Base-by-base conservation (phyloP, 371 early-diverging fungal genomes). In the Mucor sp. region DNA sequence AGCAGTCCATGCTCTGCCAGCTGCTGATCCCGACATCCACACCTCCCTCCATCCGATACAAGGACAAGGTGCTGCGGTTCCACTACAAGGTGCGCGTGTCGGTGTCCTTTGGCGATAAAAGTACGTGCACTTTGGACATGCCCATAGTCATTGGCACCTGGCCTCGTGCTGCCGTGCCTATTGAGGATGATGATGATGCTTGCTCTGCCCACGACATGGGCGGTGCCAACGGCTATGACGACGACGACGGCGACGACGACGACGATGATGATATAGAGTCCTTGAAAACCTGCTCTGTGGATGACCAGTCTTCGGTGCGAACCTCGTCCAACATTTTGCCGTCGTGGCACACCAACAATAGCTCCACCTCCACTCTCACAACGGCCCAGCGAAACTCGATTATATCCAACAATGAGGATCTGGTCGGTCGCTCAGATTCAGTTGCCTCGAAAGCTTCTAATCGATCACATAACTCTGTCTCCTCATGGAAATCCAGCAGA, bases 111-210 rank as follows among this genome's bases (percentile, higher is more conserved):
- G 56, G 60, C 0, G 55, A 63, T 0, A 65, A 67, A 23, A 35
- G 62, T 7, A 64, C 57, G 2, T 65, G 55, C 32, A 50, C 37
- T 9, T 28, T 79, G 12, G 83, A 82, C 44, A 55, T 83, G 44
- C 83, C 83, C 8, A 75, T 83, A 61, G 70, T 77, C 7, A 60
- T 83, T 14, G 83, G 83, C 30, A 83, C 83, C 6, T 83, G 79
- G 78, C 83, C 83, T 47, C 77, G 75, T 35, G 80, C 83, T 0
- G 64, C 72, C 7, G 69, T 83, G 35, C 83, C 83, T 19, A 83
- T 83, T 60, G 83, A 82, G 21, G 83, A 83, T 56, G 83, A 83
- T 25, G 76, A 78, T 23, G 83, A 78, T 17, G 32, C 28, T 6
- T 39, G 9, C 19, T 39, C n/a, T 30, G 50, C 41, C 21, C 43